These are phyloP conservation scores for Eruca vesicaria DNA, from an alignment of 441 rosid species.

Conservation along the genomic window DNA sequence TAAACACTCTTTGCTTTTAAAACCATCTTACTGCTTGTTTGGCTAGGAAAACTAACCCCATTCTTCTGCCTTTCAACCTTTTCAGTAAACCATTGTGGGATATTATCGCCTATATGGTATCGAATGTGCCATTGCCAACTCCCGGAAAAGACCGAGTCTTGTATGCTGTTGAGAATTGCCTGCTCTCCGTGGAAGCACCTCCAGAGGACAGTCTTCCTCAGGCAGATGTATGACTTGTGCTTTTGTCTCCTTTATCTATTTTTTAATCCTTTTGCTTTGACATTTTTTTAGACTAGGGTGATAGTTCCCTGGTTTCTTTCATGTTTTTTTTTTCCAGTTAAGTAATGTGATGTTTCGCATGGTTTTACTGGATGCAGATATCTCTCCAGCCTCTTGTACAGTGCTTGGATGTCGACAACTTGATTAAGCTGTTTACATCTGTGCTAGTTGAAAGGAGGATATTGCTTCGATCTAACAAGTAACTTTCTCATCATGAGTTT, in stretches of 20 bases:
- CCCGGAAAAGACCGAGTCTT: slow-evolving; percentile 93
- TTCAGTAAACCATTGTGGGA: slow-evolving; percentile 99
- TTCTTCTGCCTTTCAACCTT: slow-evolving; percentile 44
- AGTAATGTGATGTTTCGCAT: slow-evolving; percentile 12
- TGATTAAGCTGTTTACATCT: slow-evolving; percentile 81
- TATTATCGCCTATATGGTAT: slow-evolving; percentile 65
- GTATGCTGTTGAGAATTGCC: slow-evolving; percentile 83
- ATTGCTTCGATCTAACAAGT: slow-evolving; percentile 96
- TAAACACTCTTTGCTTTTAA: slow-evolving; percentile 29
- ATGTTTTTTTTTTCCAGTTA: background rate
- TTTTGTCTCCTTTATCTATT: slow-evolving; percentile 21
- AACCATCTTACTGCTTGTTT: too few species aligned
- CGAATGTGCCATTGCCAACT: slow-evolving; percentile 90
- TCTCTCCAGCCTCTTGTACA: slow-evolving; percentile 96
- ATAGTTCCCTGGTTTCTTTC: background rate
- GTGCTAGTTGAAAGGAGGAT: slow-evolving; percentile 93
- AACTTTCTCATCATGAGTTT: slow-evolving; percentile 26
- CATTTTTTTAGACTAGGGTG: background rate
- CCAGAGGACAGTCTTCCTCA: slow-evolving; percentile 90
- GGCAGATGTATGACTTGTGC: slow-evolving; percentile 70
- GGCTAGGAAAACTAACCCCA: too few species aligned
- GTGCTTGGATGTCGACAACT: slow-evolving; percentile 94
- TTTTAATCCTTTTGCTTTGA: slow-evolving; percentile 13
- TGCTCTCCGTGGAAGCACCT: slow-evolving; percentile 93
- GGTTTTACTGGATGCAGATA: slow-evolving; percentile 61